phyloP scores from a whole-genome alignment of 805 yeast genomes.

The Saccharomycopsis javanensis region DNA sequence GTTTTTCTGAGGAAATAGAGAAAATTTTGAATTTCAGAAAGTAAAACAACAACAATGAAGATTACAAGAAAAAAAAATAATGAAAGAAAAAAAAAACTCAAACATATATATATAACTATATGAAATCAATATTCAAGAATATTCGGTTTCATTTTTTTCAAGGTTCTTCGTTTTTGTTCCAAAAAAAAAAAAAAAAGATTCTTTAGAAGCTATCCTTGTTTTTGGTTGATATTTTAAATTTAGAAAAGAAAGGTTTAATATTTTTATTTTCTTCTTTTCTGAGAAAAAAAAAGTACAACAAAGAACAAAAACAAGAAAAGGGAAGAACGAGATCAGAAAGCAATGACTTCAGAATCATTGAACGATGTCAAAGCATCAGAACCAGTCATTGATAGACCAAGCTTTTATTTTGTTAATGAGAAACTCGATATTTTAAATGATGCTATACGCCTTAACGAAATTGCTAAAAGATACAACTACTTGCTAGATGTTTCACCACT shows the following conservation, averaged over 20 bases:
- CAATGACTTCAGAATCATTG: neutral
- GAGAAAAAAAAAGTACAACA: too few species aligned
- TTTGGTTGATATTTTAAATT: too few species aligned
- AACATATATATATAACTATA: neutral
- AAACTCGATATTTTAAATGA: neutral
- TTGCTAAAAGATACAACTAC: slow-evolving; percentile 67
- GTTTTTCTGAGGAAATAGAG: neutral
- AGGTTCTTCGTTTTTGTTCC: too few species aligned
- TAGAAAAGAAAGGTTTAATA: too few species aligned
- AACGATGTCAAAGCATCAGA: neutral
- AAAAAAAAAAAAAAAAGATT: too few species aligned
- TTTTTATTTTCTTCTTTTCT: neutral
- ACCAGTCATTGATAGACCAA: neutral
- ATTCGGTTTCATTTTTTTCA: too few species aligned
- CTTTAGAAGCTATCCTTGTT: too few species aligned
- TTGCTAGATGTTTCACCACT: slow-evolving; percentile 73
- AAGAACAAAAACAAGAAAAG: too few species aligned
- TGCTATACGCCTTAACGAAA: slow-evolving; percentile 26
- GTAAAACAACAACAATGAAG: neutral
- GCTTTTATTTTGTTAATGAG: slow-evolving; percentile 9
- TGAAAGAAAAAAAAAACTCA: neutral
- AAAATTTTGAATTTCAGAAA: neutral
- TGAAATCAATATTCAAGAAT: too few species aligned
- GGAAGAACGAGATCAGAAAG: too few species aligned
- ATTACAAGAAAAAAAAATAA: neutral